These are phyloP conservation scores for Yamadazyma jaroonii DNA, from an alignment of 1,139 yeast genomes.

Conservation along the genomic window DNA sequence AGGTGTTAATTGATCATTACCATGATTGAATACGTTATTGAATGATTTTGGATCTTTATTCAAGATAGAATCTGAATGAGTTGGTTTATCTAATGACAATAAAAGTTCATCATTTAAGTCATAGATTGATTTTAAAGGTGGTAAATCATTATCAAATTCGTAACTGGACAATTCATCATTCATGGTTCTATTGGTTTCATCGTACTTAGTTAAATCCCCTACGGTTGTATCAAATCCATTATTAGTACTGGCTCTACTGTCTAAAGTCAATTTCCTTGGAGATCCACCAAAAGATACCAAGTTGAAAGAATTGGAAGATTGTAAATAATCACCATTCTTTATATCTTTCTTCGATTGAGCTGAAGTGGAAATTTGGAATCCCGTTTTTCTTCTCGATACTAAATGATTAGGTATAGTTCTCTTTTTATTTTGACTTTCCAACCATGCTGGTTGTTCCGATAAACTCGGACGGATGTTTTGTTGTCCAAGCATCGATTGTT, in stretches of 20 bases:
- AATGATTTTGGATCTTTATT: slow-evolving; percentile 47
- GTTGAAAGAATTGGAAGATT: slow-evolving; percentile 29
- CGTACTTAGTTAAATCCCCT: slow-evolving; percentile 24
- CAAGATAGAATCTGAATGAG: slow-evolving; percentile 33
- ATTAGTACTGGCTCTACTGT: slow-evolving; percentile 15
- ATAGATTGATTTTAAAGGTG: slow-evolving; percentile 60
- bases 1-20: slow-evolving; percentile 9
- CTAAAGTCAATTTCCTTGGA: slow-evolving; percentile 22
- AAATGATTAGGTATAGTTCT: slow-evolving; percentile 59
- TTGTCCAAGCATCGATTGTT: slow-evolving; percentile 1
- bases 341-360: slow-evolving; percentile 18
- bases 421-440: slow-evolving; percentile 43
- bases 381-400: slow-evolving; percentile 42
- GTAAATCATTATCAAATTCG: slow-evolving; percentile 40
- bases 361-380: slow-evolving; percentile 34
- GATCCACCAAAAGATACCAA: slow-evolving; percentile 39
- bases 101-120: slow-evolving; percentile 50
- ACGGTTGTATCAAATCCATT: slow-evolving; percentile 22
- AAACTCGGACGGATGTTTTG: not conserved
- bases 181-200: slow-evolving; percentile 31
- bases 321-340: slow-evolving; percentile 11
- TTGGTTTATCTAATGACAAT: slow-evolving; percentile 28
- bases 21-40: slow-evolving; percentile 43
- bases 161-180: slow-evolving; percentile 28
- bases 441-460: slow-evolving; percentile 31